Evolutionary conservation across 495 filamentous ascomycete species (phyloP), one percentile per base, ranked within the genome.

Genomic region (Neurospora sp.): DNA sequence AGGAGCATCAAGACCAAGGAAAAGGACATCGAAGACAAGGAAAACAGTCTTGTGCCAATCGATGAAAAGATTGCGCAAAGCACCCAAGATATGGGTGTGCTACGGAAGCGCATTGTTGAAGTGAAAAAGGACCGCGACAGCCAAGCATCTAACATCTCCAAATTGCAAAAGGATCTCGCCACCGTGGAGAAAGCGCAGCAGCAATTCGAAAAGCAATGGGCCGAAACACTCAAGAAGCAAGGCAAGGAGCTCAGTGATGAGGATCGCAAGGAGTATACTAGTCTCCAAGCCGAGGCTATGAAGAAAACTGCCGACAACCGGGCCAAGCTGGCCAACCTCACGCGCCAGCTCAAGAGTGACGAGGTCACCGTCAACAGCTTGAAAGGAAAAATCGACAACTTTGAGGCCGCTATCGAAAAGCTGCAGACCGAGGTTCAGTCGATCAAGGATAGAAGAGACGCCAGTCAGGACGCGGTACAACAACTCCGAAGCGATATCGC

Each of bases 21-120:
- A 81, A 96, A 92, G 82, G 94, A 93, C 59, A 90, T 97, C 23
- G 93, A 98, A 74, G 91, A 93, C 40, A 90, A 91, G 74, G 90
- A 96, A 78, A 97, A 93, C 80, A 89, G 87, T 14, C 85, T 98
- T 18, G 90, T 98, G 7, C 96, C 96, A 0, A 89, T 97, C 72
- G 91, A 96, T 54, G 94, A 97, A 81, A 98, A 98, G 83, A 90
- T 98, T 69, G 86, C 90, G n/a, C 91, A 96, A 72, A 93, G 92
- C 4, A 89, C 84, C 42, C 88, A 87, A 69, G 91, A 94, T 69
- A 85, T 93, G 37, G 87, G 89, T 69, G 88, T 86, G 39, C 89
- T 89, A 74, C 85, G 88, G 41, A 89, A 86, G 35, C 88, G 90
- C 70, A 89, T 95, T 62, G 85, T 86, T 2, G 88, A 91, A 39